phyloP scores from a whole-genome alignment of 2,329 filamentous ascomycete genomes.

The Aspergillus sp. region DNA sequence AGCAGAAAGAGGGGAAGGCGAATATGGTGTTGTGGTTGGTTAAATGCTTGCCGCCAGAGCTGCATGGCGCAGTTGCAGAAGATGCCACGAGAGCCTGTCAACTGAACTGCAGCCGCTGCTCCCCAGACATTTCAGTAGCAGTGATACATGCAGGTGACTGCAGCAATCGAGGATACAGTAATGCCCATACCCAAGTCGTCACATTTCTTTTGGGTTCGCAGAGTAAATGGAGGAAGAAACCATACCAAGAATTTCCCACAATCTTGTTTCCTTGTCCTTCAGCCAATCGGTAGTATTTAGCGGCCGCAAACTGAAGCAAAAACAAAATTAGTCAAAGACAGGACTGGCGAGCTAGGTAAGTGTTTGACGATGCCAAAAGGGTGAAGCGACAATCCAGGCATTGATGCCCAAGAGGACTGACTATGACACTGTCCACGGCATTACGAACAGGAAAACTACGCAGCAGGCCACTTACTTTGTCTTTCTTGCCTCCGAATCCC shows the following conservation, averaged over 20 bases:
- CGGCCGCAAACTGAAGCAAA: conserved; percentile 54
- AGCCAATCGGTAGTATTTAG: conserved; percentile 88
- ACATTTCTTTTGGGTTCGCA: conserved; percentile 3
- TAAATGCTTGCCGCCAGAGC: conserved; percentile 13
- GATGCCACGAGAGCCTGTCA: conserved; percentile 22
- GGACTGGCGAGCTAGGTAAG: conserved; percentile 9
- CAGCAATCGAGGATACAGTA: conserved; percentile 5
- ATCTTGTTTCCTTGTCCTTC: conserved; percentile 87
- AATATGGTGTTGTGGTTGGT: conserved; percentile 19
- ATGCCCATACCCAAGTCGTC: conserved; percentile 1
- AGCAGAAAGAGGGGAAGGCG: conserved; percentile 1
- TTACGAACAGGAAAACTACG: neutral
- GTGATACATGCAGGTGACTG: conserved; percentile 17
- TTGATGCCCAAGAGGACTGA: conserved; percentile 32
- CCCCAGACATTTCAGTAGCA: conserved; percentile 8
- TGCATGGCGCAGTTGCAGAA: conserved; percentile 17
- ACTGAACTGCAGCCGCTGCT: conserved; percentile 16
- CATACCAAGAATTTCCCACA: conserved; percentile 92
- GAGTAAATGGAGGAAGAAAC: conserved; percentile 6
- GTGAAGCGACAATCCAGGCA: conserved; percentile 22
- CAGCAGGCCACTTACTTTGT: conserved; percentile 72
- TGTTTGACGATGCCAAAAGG: conserved; percentile 19
- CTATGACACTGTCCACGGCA: neutral
- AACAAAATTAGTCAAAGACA: conserved; percentile 9
- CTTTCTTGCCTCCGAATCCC: conserved; percentile 96